These are phyloP conservation scores for Saccharomyces pastorianus DNA, from an alignment of 1,139 yeast genomes.

Conservation along the genomic window DNA sequence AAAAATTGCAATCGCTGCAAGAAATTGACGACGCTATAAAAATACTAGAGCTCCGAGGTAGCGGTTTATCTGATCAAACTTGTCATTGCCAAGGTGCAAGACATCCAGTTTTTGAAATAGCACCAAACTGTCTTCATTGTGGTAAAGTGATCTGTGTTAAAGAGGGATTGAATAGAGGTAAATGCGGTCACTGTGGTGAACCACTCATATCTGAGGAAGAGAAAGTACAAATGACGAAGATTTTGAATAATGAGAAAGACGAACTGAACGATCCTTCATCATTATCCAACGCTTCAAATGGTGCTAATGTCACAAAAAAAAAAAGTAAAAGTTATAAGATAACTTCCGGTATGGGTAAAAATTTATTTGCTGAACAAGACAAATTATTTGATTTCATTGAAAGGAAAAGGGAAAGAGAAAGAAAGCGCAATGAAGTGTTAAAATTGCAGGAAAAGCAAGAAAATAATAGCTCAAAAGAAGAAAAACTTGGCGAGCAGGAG, in stretches of 20 bases:
- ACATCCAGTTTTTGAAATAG: slow-evolving; percentile 81
- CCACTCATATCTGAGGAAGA: slow-evolving; percentile 58
- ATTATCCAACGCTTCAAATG: slow-evolving; percentile 3
- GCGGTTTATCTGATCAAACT: slow-evolving; percentile 21
- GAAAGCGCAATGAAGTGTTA: slow-evolving; percentile 18
- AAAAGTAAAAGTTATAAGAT: slow-evolving; percentile 19
- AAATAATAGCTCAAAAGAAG: slow-evolving; percentile 27
- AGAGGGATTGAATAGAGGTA: slow-evolving; percentile 71
- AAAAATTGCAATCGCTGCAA: slow-evolving; percentile 49
- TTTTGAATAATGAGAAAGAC: slow-evolving; percentile 45
- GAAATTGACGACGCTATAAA: slow-evolving; percentile 41
- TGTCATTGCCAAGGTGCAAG: slow-evolving; percentile 82
- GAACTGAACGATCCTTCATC: slow-evolving; percentile 24
- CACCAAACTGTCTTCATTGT: slow-evolving; percentile 90
- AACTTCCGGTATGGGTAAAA: slow-evolving; percentile 47
- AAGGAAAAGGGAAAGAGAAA: slow-evolving; percentile 28
- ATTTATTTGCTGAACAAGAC: slow-evolving; percentile 63
- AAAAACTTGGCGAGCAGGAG: slow-evolving; percentile 30
- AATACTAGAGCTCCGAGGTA: slow-evolving; percentile 34
- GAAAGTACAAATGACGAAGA: slow-evolving; percentile 46
- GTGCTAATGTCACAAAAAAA: slow-evolving; percentile 15
- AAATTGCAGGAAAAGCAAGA: slow-evolving; percentile 6
- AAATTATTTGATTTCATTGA: slow-evolving; percentile 48
- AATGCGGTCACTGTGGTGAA: slow-evolving; percentile 76
- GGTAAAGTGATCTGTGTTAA: slow-evolving; percentile 87